phyloP scores from a whole-genome alignment of 495 filamentous ascomycete species.

The Amphirosellinia nigrospora region DNA sequence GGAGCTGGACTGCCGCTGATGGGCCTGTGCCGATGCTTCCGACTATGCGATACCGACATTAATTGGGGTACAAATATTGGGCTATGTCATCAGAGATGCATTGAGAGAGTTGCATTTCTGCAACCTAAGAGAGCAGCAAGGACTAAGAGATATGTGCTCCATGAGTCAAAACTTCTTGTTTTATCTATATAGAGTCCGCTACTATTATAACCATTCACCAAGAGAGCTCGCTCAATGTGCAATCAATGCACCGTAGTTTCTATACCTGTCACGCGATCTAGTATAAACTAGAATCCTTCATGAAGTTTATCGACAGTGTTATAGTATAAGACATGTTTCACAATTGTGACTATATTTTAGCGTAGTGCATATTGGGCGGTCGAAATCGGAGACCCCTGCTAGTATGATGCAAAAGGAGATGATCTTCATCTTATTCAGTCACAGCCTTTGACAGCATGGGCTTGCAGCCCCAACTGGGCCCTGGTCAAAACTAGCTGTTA shows the following conservation, averaged over 20 bases:
- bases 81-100: not conserved
- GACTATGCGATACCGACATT: not conserved
- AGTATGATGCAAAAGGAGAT: not conserved
- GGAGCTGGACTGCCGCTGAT: not conserved
- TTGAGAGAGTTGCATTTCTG: not conserved
- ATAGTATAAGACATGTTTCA: not conserved
- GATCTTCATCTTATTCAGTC: constrained; percentile 15
- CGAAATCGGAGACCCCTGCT: not conserved
- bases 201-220: not conserved
- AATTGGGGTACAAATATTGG: not conserved
- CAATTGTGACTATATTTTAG: not conserved
- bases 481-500: not conserved
- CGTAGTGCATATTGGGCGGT: not conserved
- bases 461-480: not conserved
- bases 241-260: not conserved
- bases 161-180: not conserved
- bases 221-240: not conserved
- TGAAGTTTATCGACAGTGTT: not conserved
- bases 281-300: not conserved
- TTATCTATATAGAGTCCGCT: not conserved
- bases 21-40: constrained; percentile 3
- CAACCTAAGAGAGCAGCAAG: not conserved
- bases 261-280: not conserved
- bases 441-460: not conserved
- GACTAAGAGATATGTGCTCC: not conserved